phyloP scores from a whole-genome alignment of 768 basidiomycete genomes.

The Galerina sulciceps region DNA sequence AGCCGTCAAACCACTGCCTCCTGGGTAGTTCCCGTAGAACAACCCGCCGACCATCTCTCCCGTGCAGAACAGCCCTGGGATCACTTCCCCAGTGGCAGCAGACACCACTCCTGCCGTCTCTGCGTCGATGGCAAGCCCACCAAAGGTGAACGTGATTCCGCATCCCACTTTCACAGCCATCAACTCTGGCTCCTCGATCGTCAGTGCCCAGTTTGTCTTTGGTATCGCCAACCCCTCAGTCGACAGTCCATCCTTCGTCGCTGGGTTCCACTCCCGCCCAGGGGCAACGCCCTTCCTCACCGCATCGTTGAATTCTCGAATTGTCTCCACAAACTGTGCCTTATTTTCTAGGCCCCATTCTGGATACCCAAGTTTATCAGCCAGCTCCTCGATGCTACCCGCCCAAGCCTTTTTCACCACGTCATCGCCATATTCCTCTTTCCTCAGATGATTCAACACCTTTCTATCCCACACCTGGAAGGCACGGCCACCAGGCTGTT shows the following conservation, averaged over 20 bases:
- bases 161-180: conserved; percentile 71
- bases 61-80: conserved; percentile 63
- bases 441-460: conserved; percentile 45
- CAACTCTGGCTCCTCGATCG: conserved; percentile 56
- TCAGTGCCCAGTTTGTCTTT: conserved; percentile 74
- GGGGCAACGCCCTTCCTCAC: conserved; percentile 39
- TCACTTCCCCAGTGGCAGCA: conserved; percentile 39
- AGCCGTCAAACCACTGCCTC: conserved; percentile 67
- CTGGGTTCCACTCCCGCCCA: conserved; percentile 56
- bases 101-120: conserved; percentile 55
- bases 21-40: conserved; percentile 71
- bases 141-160: conserved; percentile 77
- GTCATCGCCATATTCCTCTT: conserved; percentile 69
- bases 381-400: conserved; percentile 51
- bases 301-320: conserved; percentile 51
- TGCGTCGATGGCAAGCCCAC: conserved; percentile 65
- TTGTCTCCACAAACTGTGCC: conserved; percentile 46
- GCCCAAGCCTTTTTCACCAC: conserved; percentile 61
- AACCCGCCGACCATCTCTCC: conserved; percentile 74
- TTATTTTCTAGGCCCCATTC: conserved; percentile 50
- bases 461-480: conserved; percentile 71
- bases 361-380: conserved; percentile 39
- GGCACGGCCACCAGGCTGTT: conserved; percentile 60
- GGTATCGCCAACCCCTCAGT: conserved; percentile 51
- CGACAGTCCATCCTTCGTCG: conserved; percentile 64